Percentiles rank a stretch among this genome's conserved stretches.
Evolutionary conservation across 805 yeast species (phyloP).

Genomic region (Suhomyces sp.): DNA sequence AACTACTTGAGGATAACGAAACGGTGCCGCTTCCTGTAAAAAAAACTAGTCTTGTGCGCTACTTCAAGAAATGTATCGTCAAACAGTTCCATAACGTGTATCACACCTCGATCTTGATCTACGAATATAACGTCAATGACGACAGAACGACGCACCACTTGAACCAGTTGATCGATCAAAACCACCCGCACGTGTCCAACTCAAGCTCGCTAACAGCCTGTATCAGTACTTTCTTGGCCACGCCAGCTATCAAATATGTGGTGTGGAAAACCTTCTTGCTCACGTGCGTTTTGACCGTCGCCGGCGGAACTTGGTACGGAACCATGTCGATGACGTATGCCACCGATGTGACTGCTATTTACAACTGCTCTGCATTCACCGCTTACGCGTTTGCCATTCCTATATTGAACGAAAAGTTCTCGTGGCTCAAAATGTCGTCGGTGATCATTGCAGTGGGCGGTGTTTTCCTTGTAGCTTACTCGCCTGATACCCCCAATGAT

Average conservation of each 20-base stretch:
- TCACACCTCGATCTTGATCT: constrained; percentile 42
- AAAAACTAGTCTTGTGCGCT: constrained; percentile 16
- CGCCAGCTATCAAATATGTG: constrained; percentile 51
- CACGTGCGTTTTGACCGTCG: constrained; percentile 60
- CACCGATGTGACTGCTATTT: constrained; percentile 84
- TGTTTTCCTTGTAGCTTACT: constrained; percentile 75
- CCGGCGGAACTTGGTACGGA: constrained; percentile 83
- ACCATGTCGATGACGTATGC: constrained; percentile 81
- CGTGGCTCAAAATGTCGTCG: constrained; percentile 60
- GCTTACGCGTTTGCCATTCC: constrained; percentile 84
- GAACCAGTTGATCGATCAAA: constrained; percentile 32
- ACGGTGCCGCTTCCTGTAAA: constrained; percentile 10
- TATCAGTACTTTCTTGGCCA: constrained; percentile 32
- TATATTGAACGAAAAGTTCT: constrained; percentile 61
- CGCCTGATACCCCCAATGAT: constrained; percentile 27
- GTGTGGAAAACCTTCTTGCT: constrained; percentile 42
- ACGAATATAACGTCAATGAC: constrained; percentile 37
- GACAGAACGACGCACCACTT: constrained; percentile 33
- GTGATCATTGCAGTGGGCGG: constrained; percentile 72
- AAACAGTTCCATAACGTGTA: constrained; percentile 44
- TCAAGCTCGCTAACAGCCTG: constrained; percentile 33
- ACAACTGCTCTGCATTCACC: constrained; percentile 85
- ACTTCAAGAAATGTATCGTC: constrained; percentile 36
- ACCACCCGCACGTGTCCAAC: constrained; percentile 31
- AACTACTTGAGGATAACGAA: constrained; percentile 19